These are phyloP conservation scores for Epichloe festucae DNA, from an alignment of 2,329 filamentous ascomycete genomes.

Conservation along the genomic window DNA sequence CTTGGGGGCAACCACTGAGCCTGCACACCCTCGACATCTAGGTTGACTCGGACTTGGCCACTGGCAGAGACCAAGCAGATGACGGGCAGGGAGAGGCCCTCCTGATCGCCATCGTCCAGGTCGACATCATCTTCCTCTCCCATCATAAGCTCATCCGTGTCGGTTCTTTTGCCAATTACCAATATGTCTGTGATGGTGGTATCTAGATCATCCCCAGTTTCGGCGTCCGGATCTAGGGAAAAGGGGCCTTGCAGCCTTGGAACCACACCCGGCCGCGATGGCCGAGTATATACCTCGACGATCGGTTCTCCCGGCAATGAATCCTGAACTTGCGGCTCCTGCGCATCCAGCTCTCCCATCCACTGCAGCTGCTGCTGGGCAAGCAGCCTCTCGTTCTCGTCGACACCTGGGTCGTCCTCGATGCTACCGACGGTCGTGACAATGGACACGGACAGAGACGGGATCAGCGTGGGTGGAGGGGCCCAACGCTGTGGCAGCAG, in stretches of 20 bases:
- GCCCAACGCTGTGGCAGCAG: conserved; percentile 80
- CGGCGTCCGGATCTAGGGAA: conserved; percentile 40
- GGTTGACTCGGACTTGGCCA: conserved; percentile 47
- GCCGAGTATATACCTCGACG: conserved; percentile 43
- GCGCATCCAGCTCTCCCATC: conserved; percentile 53
- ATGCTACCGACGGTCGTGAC: conserved; percentile 56
- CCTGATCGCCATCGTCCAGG: conserved; percentile 40
- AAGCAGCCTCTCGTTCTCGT: conserved; percentile 40
- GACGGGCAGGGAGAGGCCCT: conserved; percentile 46
- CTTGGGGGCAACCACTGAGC: conserved; percentile 53
- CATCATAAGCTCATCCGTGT: conserved; percentile 46
- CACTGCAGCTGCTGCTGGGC: conserved; percentile 53
- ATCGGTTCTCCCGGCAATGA: conserved; percentile 33
- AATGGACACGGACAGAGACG: conserved; percentile 71
- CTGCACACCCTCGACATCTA: conserved; percentile 49
- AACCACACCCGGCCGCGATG: conserved; percentile 41
- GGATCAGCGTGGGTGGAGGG: conserved; percentile 60
- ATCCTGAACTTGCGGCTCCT: conserved; percentile 46
- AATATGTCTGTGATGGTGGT: conserved; percentile 47
- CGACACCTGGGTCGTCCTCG: conserved; percentile 44
- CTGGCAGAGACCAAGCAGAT: conserved; percentile 48
- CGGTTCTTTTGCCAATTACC: conserved; percentile 49
- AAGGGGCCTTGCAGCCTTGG: conserved; percentile 52
- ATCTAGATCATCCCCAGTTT: conserved; percentile 43
- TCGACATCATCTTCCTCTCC: conserved; percentile 53